Conservation (phyloP, 495 filamentous ascomycete species). For the Pyrenula massariospora region DNA sequence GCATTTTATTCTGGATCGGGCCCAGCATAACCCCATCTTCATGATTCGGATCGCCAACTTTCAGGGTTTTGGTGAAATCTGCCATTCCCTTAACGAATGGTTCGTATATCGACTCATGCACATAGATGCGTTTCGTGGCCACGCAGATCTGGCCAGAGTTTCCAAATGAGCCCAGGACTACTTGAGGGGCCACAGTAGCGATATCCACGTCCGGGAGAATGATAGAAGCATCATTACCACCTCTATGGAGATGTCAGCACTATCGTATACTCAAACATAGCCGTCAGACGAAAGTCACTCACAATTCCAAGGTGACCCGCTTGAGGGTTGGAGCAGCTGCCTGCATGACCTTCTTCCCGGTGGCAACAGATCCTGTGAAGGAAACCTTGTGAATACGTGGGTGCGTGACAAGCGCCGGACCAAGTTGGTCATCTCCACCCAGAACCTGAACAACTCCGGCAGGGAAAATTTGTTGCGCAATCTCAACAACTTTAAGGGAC, state of each 20-base stretch:
- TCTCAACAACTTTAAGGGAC: slow-evolving; percentile 49
- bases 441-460: slow-evolving; percentile 56
- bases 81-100: slow-evolving; percentile 44
- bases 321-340: slow-evolving; percentile 51
- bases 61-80: slow-evolving; percentile 38
- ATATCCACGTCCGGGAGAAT: slow-evolving; percentile 57
- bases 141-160: slow-evolving; percentile 44
- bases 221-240: slow-evolving; percentile 60
- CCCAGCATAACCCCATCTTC: slow-evolving; percentile 29
- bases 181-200: slow-evolving; percentile 41
- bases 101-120: slow-evolving; percentile 57
- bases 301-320: slow-evolving; percentile 41
- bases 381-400: slow-evolving; percentile 53
- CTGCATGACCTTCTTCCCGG: slow-evolving; percentile 53
- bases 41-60: slow-evolving; percentile 32
- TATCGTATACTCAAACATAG: too few species aligned
- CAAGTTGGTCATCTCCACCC: slow-evolving; percentile 54
- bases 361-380: slow-evolving; percentile 56
- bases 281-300: not conserved
- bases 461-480: slow-evolving; percentile 47
- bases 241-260: slow-evolving; percentile 11
- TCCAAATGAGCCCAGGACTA: slow-evolving; percentile 39
- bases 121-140: slow-evolving; percentile 54
- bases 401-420: slow-evolving; percentile 45
- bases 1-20: slow-evolving; percentile 49